Conservation (phyloP, 495 filamentous ascomycete species). For the Penicillium fimorum region DNA sequence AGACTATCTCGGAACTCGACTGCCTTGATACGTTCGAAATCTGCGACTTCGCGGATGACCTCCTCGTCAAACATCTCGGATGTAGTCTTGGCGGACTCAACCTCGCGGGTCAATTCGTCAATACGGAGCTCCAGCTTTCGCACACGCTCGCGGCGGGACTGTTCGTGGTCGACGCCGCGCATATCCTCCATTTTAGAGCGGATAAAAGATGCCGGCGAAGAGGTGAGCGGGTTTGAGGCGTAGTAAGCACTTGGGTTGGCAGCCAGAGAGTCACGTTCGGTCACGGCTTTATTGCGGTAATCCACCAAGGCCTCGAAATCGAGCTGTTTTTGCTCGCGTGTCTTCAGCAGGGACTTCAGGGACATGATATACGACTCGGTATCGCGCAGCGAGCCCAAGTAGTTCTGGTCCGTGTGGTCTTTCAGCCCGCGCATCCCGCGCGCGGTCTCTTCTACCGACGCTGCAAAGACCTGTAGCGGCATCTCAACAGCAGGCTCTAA, state of each 20-base stretch:
- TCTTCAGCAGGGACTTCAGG: slow-evolving; percentile 83
- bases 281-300: slow-evolving; percentile 84
- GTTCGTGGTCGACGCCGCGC: slow-evolving; percentile 94
- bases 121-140: slow-evolving; percentile 90
- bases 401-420: slow-evolving; percentile 94
- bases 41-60: slow-evolving; percentile 84
- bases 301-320: slow-evolving; percentile 96
- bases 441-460: slow-evolving; percentile 78
- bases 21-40: slow-evolving; percentile 95
- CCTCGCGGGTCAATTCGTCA: slow-evolving; percentile 81
- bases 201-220: slow-evolving; percentile 80
- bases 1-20: slow-evolving; percentile 87
- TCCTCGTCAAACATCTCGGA: slow-evolving; percentile 92
- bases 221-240: slow-evolving; percentile 57
- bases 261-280: slow-evolving; percentile 85
- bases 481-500: slow-evolving; percentile 86
- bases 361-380: slow-evolving; percentile 89
- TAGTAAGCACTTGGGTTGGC: slow-evolving; percentile 57
- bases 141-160: slow-evolving; percentile 77
- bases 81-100: slow-evolving; percentile 77
- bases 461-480: slow-evolving; percentile 78
- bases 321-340: slow-evolving; percentile 94
- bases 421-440: slow-evolving; percentile 71
- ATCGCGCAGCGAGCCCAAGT: slow-evolving; percentile 84
- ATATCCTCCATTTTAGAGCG: slow-evolving; percentile 95